Percentiles rank a stretch among this genome's conserved stretches.
These are phyloP conservation scores for Candida boleticola DNA, from an alignment of 805 yeast genomes.

Conservation along the genomic window DNA sequence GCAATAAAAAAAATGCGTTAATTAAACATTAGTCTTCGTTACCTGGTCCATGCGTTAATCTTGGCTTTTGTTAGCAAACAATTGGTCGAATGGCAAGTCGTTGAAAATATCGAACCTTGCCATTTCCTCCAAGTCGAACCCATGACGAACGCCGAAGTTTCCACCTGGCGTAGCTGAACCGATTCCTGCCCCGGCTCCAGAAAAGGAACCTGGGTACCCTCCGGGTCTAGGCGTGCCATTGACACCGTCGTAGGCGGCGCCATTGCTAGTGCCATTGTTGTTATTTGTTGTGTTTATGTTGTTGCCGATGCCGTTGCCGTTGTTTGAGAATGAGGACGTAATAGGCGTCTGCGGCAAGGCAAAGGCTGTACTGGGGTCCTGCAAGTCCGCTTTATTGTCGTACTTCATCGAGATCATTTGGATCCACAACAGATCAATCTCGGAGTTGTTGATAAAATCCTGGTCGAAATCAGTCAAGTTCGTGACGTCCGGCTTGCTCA, in stretches of 20 bases:
- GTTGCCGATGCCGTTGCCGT: background rate
- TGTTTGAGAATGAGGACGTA: background rate
- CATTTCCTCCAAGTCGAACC: conserved; percentile 14
- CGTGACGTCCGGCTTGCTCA: background rate
- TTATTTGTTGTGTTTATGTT: background rate
- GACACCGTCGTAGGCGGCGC: background rate
- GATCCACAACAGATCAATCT: conserved; percentile 36
- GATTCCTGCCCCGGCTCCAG: background rate
- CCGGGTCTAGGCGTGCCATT: too few relatives aligned
- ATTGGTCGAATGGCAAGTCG: conserved; percentile 24
- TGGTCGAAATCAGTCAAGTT: conserved; percentile 9
- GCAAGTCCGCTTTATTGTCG: conserved; percentile 10
- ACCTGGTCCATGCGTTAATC: too few relatives aligned
- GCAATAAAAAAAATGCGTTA: too few relatives aligned
- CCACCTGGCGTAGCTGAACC: background rate
- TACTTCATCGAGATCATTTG: conserved; percentile 30
- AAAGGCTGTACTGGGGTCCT: background rate
- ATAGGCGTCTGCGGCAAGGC: too few relatives aligned
- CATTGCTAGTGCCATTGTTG: background rate
- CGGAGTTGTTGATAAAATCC: conserved; percentile 22
- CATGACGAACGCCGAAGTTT: conserved; percentile 6
- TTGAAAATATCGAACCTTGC: conserved; percentile 25
- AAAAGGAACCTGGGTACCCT: too few relatives aligned
- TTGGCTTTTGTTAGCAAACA: too few relatives aligned
- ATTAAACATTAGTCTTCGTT: too few relatives aligned